phyloP scores from a whole-genome alignment of 805 yeast species.

The Cyberlindnera samutprakarnensis region DNA sequence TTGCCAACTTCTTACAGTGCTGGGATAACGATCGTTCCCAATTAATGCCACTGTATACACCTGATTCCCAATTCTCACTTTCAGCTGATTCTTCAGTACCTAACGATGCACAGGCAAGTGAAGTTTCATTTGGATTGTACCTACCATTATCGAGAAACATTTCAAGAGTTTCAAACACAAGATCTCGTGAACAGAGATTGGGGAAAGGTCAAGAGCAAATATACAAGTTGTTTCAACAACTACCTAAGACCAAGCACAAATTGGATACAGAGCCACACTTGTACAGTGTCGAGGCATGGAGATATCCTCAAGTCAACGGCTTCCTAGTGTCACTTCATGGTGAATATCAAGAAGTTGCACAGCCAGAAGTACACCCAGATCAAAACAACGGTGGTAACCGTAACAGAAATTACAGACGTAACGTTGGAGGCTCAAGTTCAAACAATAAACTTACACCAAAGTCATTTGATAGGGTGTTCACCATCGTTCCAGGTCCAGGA shows the following conservation, averaged over 20 bases:
- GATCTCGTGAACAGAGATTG: conserved; percentile 50
- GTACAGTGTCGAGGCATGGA: conserved; percentile 73
- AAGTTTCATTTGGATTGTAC: conserved; percentile 56
- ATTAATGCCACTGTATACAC: conserved; percentile 66
- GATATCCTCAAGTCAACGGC: conserved; percentile 66
- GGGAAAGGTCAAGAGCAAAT: conserved; percentile 67
- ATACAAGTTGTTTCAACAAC: conserved; percentile 45
- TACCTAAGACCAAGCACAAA: conserved; percentile 78
- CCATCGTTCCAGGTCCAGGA: conserved; percentile 62
- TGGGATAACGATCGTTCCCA: conserved; percentile 81
- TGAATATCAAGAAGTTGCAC: conserved; percentile 60
- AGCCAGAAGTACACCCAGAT: conserved; percentile 34
- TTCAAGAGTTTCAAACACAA: conserved; percentile 46
- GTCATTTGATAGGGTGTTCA: conserved; percentile 79
- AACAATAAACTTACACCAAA: conserved; percentile 43
- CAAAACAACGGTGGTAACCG: conserved; percentile 18
- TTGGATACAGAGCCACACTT: conserved; percentile 52
- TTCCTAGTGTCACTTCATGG: conserved; percentile 81
- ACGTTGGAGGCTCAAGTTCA: conserved; percentile 26
- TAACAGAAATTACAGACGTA: conserved; percentile 11
- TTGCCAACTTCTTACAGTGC: conserved; percentile 62
- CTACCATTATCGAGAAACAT: conserved; percentile 72
- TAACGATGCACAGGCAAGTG: conserved; percentile 26
- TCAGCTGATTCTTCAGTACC: conserved; percentile 73
- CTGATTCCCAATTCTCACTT: conserved; percentile 77